Conservation (phyloP, 176 grass and related monocot genomes). For the sorghum (Sorghum bicolor) region DNA sequence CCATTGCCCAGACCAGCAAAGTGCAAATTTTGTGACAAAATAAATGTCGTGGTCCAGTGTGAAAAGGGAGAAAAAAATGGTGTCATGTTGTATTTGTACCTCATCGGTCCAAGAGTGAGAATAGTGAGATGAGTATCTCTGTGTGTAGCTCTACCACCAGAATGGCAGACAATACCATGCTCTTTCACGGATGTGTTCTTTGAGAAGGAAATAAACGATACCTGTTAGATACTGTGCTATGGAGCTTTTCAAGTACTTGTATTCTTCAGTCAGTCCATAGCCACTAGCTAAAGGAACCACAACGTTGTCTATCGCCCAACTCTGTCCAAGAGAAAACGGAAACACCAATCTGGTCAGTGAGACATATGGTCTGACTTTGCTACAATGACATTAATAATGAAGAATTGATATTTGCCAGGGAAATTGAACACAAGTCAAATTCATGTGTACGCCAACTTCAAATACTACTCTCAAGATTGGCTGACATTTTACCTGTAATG, state of each 20-base stretch:
- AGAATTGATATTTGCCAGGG: background rate
- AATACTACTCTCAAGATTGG: background rate
- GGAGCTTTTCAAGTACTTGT: slow-evolving; percentile 81
- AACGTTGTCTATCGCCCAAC: slow-evolving; percentile 83
- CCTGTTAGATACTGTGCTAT: slow-evolving; percentile 80
- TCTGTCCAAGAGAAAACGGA: slow-evolving; percentile 48
- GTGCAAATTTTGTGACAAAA: background rate
- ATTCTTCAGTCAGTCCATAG: slow-evolving; percentile 69
- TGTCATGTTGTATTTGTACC: background rate
- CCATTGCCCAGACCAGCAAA: background rate
- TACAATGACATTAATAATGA: background rate
- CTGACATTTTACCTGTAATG: slow-evolving; percentile 57
- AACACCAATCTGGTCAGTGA: slow-evolving; percentile 1
- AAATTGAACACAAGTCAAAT: background rate
- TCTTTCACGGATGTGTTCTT: background rate
- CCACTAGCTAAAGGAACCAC: slow-evolving; percentile 77
- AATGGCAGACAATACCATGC: background rate
- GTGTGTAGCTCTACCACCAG: background rate
- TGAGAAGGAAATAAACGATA: slow-evolving; percentile 23
- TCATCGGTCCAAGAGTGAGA: background rate
- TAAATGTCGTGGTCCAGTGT: background rate
- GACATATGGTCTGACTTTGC: slow-evolving; percentile 6
- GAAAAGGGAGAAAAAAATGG: background rate
- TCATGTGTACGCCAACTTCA: background rate
- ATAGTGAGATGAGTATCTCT: background rate